Base-by-base conservation (phyloP, 2,329 filamentous ascomycete species). In the Colletotrichum falcatum region DNA sequence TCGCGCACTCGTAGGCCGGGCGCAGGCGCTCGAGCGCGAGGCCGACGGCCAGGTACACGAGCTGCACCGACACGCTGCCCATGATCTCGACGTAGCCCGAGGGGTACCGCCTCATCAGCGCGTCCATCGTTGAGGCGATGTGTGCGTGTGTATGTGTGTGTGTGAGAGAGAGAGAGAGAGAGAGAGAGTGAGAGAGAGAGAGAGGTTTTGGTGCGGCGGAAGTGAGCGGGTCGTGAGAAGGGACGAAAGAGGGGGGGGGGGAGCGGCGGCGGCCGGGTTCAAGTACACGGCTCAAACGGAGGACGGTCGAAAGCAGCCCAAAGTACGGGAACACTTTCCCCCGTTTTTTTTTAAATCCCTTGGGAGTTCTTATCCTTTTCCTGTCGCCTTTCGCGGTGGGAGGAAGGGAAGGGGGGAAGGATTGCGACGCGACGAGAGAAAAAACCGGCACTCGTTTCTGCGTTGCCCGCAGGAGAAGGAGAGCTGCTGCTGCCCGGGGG, bases 31-130 rank as follows among this genome's bases (percentile, higher is more conserved):
- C 60, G 46, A 53, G 23, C 33, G 53, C 18, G 3, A 62, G 46
- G 11, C 60, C 60, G 3, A 46, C 16, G 26, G 26, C 33, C 20
- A 62, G 26, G n/a, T 62, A 62, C 18, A 49, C 46, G 46, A 30
- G n/a, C 46, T 62, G 60, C 23, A 62, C 23, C 5, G 42, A 33
- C 14, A 62, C 30, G 33, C 60, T 62, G 6, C 60, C 60, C 44
- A 62, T 49, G 33, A 62, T 20, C 46, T 62, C 60, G 9, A 62
- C 35, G 46, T 62, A 62, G 14, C 16, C 60, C 18, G 60, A 28
- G 33, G 44, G 60, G 23, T 49, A 62, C 7, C 46, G 9, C 4
- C 39, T 48, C n/a, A 62, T 33, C 33, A 62, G 20, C 42, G 20
- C 9, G 60, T 53, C 30, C 60, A 62, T 62, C n/a, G 23, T 42